Conservation (phyloP, 768 basidiomycete genomes). For the Hebeloma cylindrosporum region DNA sequence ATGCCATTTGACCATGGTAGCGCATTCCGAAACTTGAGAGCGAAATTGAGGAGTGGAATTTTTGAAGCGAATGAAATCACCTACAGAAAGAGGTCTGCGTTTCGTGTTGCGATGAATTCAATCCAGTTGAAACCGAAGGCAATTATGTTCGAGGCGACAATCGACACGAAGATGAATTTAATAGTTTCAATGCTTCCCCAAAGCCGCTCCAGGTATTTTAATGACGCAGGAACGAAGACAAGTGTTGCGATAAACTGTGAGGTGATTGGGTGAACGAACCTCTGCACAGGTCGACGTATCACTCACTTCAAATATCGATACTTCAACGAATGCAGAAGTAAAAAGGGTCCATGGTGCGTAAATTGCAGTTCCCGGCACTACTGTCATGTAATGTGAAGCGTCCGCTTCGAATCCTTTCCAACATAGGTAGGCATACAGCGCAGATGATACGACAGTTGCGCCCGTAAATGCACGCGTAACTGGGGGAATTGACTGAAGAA, state of each 20-base stretch:
- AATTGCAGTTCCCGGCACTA: conserved; percentile 78
- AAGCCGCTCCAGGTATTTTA: conserved; percentile 89
- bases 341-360: conserved; percentile 93
- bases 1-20: conserved; percentile 91
- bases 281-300: conserved; percentile 1
- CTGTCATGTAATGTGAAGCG: conserved; percentile 65
- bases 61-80: conserved; percentile 28
- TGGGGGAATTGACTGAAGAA: conserved; percentile 72
- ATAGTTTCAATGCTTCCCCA: conserved; percentile 88
- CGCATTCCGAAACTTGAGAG: conserved; percentile 73
- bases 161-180: conserved; percentile 81
- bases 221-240: conserved; percentile 74
- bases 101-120: conserved; percentile 67
- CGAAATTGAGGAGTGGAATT: conserved; percentile 9
- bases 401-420: conserved; percentile 47
- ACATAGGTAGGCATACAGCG: conserved; percentile 63
- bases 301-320: conserved; percentile 79
- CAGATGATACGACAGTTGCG: conserved; percentile 55
- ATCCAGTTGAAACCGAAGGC: conserved; percentile 88
- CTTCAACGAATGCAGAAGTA: conserved; percentile 88
- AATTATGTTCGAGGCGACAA: conserved; percentile 85
- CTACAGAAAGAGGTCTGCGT: conserved; percentile 77
- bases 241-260: conserved; percentile 74
- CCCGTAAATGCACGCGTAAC: conserved; percentile 74
- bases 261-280: conserved; percentile 11